Conservation (phyloP, 768 basidiomycete genomes). For the Serpula lacrymans region DNA sequence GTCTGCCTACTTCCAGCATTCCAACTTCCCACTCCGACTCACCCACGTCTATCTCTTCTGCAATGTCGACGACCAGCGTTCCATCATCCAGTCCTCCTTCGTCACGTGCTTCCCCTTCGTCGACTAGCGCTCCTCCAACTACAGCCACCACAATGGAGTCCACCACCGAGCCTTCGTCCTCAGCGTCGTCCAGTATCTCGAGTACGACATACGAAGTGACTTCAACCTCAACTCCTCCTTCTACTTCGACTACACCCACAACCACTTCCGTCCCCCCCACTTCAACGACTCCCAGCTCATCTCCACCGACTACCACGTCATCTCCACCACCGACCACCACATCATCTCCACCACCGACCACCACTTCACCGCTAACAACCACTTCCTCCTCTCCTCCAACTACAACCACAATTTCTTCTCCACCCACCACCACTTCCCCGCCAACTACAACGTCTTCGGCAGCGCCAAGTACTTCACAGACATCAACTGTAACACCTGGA, state of each 20-base stretch:
- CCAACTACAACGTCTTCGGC: slow-evolving; percentile 3
- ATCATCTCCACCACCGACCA: slow-evolving; percentile 1
- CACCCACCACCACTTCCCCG: neutral
- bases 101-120: neutral
- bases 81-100: slow-evolving; percentile 1
- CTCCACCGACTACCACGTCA: slow-evolving; percentile 10
- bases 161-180: slow-evolving; percentile 1
- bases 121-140: too few relatives aligned
- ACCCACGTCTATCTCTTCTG: slow-evolving; percentile 6
- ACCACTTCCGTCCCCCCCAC: slow-evolving; percentile 1
- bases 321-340: slow-evolving; percentile 5
- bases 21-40: slow-evolving; percentile 11
- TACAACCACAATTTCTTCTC: slow-evolving; percentile 1
- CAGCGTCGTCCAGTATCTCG: too few relatives aligned
- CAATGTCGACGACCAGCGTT: slow-evolving; percentile 1
- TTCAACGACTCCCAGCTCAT: slow-evolving; percentile 6
- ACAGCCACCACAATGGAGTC: too few relatives aligned
- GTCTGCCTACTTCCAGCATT: slow-evolving; percentile 5
- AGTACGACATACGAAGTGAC: too few relatives aligned
- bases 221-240: slow-evolving; percentile 17
- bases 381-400: slow-evolving; percentile 11
- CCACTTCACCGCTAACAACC: slow-evolving; percentile 2
- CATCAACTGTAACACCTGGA: too few relatives aligned
- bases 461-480: slow-evolving; percentile 5
- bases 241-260: slow-evolving; percentile 12